Conservation (phyloP, 2,329 filamentous ascomycete species). For the Talaromyces sp. region DNA sequence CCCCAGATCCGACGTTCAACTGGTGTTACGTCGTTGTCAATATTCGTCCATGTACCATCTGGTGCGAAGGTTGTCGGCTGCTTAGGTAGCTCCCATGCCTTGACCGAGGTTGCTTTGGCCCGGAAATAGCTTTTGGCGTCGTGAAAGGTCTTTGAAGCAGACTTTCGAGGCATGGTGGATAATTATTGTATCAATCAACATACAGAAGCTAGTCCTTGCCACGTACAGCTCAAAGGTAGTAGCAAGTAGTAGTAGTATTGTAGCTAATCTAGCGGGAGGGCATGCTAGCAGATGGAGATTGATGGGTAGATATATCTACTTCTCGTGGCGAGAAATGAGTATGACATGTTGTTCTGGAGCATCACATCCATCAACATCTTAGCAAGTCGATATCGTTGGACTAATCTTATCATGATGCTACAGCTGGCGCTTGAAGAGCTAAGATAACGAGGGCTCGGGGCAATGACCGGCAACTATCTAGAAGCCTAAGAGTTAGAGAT, state of each 20-base stretch:
- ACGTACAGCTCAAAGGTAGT: neutral
- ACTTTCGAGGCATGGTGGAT: neutral
- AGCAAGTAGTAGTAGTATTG: neutral
- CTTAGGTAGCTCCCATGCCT: slow-evolving; percentile 42
- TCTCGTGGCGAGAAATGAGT: neutral
- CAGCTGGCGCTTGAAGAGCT: neutral
- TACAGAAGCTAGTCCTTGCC: neutral
- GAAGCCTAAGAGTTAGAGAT: neutral
- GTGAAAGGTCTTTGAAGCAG: neutral
- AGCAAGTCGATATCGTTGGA: neutral
- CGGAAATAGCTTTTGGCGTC: neutral
- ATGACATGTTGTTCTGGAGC: neutral
- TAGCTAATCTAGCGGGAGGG: neutral
- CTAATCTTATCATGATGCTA: neutral
- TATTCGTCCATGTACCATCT: slow-evolving; percentile 34
- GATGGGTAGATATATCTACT: neutral
- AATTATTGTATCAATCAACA: too few species aligned
- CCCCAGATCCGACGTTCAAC: slow-evolving; percentile 47
- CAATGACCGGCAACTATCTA: neutral
- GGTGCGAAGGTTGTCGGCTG: slow-evolving; percentile 34
- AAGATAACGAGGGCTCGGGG: neutral
- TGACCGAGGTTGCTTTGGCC: neutral
- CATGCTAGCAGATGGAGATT: neutral
- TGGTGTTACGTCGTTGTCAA: slow-evolving; percentile 47
- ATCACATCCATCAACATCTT: neutral